Conservation (phyloP, 2,329 filamentous ascomycete genomes). For the Domatiomyces globalis region DNA sequence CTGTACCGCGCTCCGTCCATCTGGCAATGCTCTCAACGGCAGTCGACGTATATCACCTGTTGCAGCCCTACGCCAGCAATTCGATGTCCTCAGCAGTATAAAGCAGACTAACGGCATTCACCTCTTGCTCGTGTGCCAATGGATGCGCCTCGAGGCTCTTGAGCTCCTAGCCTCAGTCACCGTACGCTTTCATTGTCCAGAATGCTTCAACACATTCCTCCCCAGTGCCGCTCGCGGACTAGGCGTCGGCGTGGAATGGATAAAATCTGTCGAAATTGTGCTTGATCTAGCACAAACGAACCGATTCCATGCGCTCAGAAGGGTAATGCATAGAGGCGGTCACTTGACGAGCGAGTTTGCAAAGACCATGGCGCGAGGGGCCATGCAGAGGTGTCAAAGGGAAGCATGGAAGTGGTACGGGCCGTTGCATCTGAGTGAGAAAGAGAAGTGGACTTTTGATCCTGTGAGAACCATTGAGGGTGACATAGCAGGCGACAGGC, state of each 20-base stretch:
- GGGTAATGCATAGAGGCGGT: no score
- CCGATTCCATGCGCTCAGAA: no score
- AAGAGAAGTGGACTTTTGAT: slow-evolving; percentile 6
- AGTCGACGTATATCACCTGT: neutral
- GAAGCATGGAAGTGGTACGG: slow-evolving; percentile 7
- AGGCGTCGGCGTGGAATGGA: slow-evolving; percentile 10
- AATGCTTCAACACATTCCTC: slow-evolving; percentile 8
- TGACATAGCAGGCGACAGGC: no score
- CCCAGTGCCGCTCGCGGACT: slow-evolving; percentile 8
- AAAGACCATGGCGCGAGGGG: slow-evolving; percentile 2
- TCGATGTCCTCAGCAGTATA: slow-evolving; percentile 3
- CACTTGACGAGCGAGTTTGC: neutral
- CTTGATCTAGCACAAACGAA: slow-evolving; percentile 1
- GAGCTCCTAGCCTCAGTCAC: slow-evolving; percentile 2
- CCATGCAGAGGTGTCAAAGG: slow-evolving; percentile 2
- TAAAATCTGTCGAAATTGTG: slow-evolving; percentile 7
- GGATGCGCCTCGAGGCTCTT: slow-evolving; percentile 3
- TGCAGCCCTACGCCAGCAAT: slow-evolving; percentile 5
- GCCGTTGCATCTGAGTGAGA: slow-evolving; percentile 2
- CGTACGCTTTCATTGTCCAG: slow-evolving; percentile 8
- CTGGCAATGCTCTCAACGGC: neutral
- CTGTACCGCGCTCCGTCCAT: slow-evolving; percentile 1
- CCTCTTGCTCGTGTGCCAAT: slow-evolving; percentile 5
- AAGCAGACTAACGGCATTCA: slow-evolving; percentile 9
- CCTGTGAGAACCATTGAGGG: neutral